phyloP scores from a whole-genome alignment of 2,329 filamentous ascomycete species.

The Pyrenochaeta sp. region DNA sequence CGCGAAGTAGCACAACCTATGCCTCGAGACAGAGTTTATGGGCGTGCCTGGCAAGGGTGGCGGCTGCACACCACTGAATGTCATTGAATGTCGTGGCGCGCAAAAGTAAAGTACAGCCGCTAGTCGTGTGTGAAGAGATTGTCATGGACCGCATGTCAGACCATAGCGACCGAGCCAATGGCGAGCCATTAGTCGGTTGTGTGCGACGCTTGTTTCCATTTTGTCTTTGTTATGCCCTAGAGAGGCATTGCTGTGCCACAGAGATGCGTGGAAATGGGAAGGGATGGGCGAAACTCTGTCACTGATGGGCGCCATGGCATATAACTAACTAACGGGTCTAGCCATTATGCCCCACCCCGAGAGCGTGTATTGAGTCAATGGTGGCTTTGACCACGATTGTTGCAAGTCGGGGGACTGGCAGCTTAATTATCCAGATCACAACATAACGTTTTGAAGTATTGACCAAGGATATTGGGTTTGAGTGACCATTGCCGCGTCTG shows the following conservation, averaged over 20 bases:
- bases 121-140: slow-evolving; percentile 13
- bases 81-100: slow-evolving; percentile 1
- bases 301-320: slow-evolving; percentile 4
- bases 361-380: slow-evolving; percentile 24
- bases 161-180: slow-evolving; percentile 9
- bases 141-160: slow-evolving; percentile 18
- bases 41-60: too few relatives aligned
- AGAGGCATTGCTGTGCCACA: slow-evolving; percentile 35
- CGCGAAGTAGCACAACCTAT: too few relatives aligned
- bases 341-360: slow-evolving; percentile 10
- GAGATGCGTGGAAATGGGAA: slow-evolving; percentile 13
- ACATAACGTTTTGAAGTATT: slow-evolving; percentile 16
- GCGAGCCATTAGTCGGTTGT: slow-evolving; percentile 10
- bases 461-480: slow-evolving; percentile 15
- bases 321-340: slow-evolving; percentile 4
- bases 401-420: slow-evolving; percentile 10
- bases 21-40: slow-evolving; percentile 10
- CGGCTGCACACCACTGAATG: slow-evolving; percentile 11
- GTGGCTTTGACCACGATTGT: slow-evolving; percentile 18
- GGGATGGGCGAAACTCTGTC: slow-evolving; percentile 19
- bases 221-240: too few relatives aligned
- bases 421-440: slow-evolving; percentile 9
- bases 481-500: slow-evolving; percentile 12
- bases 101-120: slow-evolving; percentile 1
- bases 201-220: slow-evolving; percentile 10